These are phyloP conservation scores for Xylariaceae sp. DNA, from an alignment of 2,329 filamentous ascomycete genomes.

Conservation along the genomic window DNA sequence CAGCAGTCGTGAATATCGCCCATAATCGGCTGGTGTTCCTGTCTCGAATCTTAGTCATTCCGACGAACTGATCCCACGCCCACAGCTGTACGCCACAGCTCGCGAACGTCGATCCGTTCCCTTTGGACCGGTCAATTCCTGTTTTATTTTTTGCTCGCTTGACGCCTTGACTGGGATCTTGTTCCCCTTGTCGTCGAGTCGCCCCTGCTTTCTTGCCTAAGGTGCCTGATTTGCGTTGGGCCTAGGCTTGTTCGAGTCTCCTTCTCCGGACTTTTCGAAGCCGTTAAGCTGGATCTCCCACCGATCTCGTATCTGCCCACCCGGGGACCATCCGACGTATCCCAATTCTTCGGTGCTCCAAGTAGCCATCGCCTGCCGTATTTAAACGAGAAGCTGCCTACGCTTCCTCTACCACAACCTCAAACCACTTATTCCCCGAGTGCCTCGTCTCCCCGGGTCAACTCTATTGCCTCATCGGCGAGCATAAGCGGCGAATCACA, in stretches of 20 bases:
- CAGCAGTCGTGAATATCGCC: constrained; percentile 4
- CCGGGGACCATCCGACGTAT: constrained; percentile 67
- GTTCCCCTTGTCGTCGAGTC: constrained; percentile 9
- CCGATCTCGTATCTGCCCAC: constrained; percentile 78
- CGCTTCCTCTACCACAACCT: constrained; percentile 63
- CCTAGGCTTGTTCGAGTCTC: constrained; percentile 13
- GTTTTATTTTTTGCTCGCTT: background rate
- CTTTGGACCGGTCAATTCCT: background rate
- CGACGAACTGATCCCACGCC: background rate
- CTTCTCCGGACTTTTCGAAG: constrained; percentile 40
- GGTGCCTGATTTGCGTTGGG: constrained; percentile 15
- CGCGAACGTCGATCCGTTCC: background rate
- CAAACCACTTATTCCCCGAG: constrained; percentile 66
- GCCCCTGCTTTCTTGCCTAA: constrained; percentile 11
- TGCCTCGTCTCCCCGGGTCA: constrained; percentile 69
- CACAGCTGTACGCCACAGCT: background rate
- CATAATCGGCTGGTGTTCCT: background rate
- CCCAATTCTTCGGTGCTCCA: constrained; percentile 63
- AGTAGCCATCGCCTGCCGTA: constrained; percentile 61
- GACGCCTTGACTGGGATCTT: constrained; percentile 3
- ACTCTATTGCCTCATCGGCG: constrained; percentile 61
- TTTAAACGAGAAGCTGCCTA: constrained; percentile 67
- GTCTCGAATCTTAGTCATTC: background rate
- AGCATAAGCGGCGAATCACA: constrained; percentile 49
- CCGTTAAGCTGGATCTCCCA: constrained; percentile 92